Percentiles rank a stretch among this genome's conserved stretches.
These are phyloP conservation scores for Kwoniella dendrophila DNA, from an alignment of 768 basidiomycete species.

Conservation along the genomic window DNA sequence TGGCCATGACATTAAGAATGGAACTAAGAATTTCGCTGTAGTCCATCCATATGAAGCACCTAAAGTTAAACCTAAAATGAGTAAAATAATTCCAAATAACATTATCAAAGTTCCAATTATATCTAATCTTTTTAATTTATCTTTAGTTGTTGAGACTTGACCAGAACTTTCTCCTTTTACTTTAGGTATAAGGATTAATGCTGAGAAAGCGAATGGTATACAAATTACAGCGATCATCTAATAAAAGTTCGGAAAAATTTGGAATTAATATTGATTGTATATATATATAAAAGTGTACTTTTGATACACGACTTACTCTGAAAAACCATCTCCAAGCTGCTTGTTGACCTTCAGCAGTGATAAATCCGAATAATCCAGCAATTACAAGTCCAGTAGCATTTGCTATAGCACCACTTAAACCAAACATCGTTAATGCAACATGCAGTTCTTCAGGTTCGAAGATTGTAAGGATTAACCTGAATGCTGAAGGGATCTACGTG, in stretches of 20 bases:
- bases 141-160: constrained; percentile 2
- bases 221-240: constrained; percentile 25
- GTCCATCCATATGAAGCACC: constrained; percentile 52
- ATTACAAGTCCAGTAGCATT: constrained; percentile 34
- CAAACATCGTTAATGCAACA: constrained; percentile 33
- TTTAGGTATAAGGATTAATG: constrained; percentile 26
- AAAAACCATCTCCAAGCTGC: constrained; percentile 51
- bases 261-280: neutral
- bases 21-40: constrained; percentile 45
- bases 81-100: constrained; percentile 45
- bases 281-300: neutral
- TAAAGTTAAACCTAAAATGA: constrained; percentile 53
- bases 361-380: constrained; percentile 41
- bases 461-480: constrained; percentile 40
- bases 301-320: constrained; percentile 9
- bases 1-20: constrained; percentile 46
- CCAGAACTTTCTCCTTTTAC: constrained; percentile 16
- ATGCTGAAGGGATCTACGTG: constrained; percentile 43
- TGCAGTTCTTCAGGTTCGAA: constrained; percentile 36
- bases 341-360: constrained; percentile 33
- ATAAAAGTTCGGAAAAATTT: no score
- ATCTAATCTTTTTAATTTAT: constrained; percentile 44
- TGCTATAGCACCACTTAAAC: constrained; percentile 31
- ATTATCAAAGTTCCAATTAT: constrained; percentile 43
- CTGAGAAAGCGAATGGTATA: constrained; percentile 25